Conservation (phyloP, 169 alveolate genomes). For the Plasmodium inui region DNA sequence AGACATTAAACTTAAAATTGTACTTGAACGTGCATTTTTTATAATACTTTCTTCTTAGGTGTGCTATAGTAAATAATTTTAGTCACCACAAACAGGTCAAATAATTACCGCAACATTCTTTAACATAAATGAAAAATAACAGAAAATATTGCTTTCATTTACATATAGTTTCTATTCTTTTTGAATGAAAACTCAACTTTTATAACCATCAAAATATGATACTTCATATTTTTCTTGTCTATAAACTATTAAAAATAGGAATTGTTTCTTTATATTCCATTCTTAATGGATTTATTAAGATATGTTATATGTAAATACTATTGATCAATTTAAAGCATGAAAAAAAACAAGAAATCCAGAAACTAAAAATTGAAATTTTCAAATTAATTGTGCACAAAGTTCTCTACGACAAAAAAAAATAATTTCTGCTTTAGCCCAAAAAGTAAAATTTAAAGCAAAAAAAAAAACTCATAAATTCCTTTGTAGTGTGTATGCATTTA, state of each 20-base stretch:
- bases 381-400: background rate
- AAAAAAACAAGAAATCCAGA: background rate
- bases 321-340: background rate
- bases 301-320: background rate
- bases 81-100: background rate
- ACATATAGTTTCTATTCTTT: background rate
- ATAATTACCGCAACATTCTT: background rate
- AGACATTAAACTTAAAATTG: background rate
- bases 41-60: background rate
- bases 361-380: conserved; percentile 3
- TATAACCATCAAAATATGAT: background rate
- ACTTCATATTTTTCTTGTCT: background rate
- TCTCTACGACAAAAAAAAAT: background rate
- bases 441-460: background rate
- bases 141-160: background rate
- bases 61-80: background rate
- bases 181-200: background rate
- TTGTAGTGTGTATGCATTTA: background rate
- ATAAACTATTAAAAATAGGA: background rate
- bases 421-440: background rate
- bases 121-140: background rate
- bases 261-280: background rate
- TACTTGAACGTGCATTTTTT: background rate
- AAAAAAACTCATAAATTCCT: background rate
- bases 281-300: background rate